These are phyloP conservation scores for Rubia occidens DNA, from an alignment of 305 asterid species.

Conservation along the genomic window DNA sequence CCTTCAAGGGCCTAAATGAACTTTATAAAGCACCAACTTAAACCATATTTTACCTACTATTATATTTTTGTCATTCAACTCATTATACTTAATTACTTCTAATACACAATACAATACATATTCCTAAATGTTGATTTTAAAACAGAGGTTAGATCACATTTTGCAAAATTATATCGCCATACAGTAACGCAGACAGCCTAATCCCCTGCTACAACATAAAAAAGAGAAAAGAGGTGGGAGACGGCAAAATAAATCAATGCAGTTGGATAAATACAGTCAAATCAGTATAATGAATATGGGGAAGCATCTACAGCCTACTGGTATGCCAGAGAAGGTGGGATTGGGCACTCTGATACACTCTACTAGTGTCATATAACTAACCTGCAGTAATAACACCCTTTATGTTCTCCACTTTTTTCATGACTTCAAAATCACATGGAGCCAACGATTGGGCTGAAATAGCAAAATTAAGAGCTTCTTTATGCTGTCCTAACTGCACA, in stretches of 20 bases:
- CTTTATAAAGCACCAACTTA: background rate
- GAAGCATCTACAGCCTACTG: too few relatives aligned
- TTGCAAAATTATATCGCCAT: background rate
- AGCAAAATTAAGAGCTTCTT: conserved; percentile 83
- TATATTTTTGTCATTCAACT: background rate
- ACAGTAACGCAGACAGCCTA: background rate
- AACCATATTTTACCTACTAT: background rate
- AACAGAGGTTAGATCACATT: background rate
- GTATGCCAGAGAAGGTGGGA: background rate
- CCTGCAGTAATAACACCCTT: conserved; percentile 63
- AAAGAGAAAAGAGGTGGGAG: background rate
- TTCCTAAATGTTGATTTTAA: background rate
- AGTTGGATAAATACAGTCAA: background rate
- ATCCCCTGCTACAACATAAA: background rate
- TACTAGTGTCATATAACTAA: conserved; percentile 21
- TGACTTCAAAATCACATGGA: conserved; percentile 55
- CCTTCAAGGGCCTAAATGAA: background rate
- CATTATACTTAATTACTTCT: background rate
- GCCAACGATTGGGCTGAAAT: conserved; percentile 57
- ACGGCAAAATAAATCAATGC: background rate
- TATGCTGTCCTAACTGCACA: conserved; percentile 62
- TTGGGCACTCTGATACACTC: background rate
- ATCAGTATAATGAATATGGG: background rate
- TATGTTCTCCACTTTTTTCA: conserved; percentile 54
- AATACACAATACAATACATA: background rate